Conservation (phyloP, 2,329 filamentous ascomycete species). For the Beauveria medogensis region DNA sequence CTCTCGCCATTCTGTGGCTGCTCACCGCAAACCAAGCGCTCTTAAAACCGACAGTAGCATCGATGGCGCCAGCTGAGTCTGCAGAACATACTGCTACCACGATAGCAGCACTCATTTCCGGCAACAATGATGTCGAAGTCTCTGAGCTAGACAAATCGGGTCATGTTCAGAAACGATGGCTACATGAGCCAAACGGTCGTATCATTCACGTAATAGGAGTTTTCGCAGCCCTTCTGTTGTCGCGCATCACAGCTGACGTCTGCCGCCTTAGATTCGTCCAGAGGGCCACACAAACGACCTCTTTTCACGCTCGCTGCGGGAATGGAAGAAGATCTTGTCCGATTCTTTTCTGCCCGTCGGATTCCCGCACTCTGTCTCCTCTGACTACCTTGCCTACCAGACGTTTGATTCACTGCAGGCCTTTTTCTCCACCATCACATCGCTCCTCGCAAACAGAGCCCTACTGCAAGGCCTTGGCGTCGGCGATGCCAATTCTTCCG, state of each 20-base stretch:
- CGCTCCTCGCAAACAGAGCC: constrained; percentile 71
- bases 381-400: constrained; percentile 72
- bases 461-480: constrained; percentile 76
- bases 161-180: constrained; percentile 27
- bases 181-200: constrained; percentile 20
- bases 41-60: neutral
- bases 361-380: constrained; percentile 79
- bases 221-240: too few species aligned
- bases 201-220: constrained; percentile 19
- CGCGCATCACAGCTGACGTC: neutral
- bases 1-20: neutral
- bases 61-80: neutral
- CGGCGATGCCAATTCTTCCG: constrained; percentile 68
- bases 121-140: constrained; percentile 17
- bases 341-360: constrained; percentile 79
- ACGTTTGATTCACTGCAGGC: constrained; percentile 71
- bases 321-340: constrained; percentile 35
- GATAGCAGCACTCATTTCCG: constrained; percentile 14
- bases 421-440: constrained; percentile 74
- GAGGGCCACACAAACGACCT: constrained; percentile 16
- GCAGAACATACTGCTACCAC: neutral
- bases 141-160: constrained; percentile 31
- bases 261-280: neutral
- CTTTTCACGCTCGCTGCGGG: constrained; percentile 22
- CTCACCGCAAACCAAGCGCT: neutral